phyloP scores from a whole-genome alignment of 2,329 filamentous ascomycete species.

The Massarina eburnea region DNA sequence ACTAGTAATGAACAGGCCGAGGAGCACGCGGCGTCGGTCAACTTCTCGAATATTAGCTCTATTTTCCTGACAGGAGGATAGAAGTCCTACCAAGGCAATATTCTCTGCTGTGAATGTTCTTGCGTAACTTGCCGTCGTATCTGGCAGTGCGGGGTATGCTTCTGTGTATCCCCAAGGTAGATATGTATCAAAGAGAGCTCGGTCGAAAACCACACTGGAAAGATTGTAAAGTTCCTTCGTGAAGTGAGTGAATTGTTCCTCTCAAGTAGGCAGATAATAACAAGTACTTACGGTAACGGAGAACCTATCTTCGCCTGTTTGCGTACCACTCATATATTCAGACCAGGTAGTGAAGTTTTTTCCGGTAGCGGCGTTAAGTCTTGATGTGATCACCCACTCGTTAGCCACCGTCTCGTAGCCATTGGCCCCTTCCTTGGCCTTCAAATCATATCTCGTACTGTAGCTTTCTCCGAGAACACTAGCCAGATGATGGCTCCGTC shows the following conservation, averaged over 20 bases:
- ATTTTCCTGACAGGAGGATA: background rate
- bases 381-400: slow-evolving; percentile 19
- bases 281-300: slow-evolving; percentile 25
- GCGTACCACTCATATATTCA: slow-evolving; percentile 32
- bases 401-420: background rate
- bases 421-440: background rate
- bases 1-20: slow-evolving; percentile 60
- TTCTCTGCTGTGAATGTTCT: slow-evolving; percentile 17
- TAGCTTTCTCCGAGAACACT: slow-evolving; percentile 18
- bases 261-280: slow-evolving; percentile 1
- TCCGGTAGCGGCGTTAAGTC: slow-evolving; percentile 20
- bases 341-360: slow-evolving; percentile 45
- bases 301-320: slow-evolving; percentile 38
- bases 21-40: slow-evolving; percentile 57
- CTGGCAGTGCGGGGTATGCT: background rate
- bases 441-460: slow-evolving; percentile 4
- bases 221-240: slow-evolving; percentile 18
- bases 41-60: background rate
- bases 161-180: slow-evolving; percentile 9
- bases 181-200: slow-evolving; percentile 31
- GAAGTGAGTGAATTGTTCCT: background rate
- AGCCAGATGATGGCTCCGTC: slow-evolving; percentile 43
- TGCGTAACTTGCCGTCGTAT: background rate
- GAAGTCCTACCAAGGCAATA: slow-evolving; percentile 25
- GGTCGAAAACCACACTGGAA: slow-evolving; percentile 6